Evolutionary conservation across 345 rosid species (phyloP), one percentile per base, ranked within the genome.

Genomic region (Anacardium occidentale): DNA sequence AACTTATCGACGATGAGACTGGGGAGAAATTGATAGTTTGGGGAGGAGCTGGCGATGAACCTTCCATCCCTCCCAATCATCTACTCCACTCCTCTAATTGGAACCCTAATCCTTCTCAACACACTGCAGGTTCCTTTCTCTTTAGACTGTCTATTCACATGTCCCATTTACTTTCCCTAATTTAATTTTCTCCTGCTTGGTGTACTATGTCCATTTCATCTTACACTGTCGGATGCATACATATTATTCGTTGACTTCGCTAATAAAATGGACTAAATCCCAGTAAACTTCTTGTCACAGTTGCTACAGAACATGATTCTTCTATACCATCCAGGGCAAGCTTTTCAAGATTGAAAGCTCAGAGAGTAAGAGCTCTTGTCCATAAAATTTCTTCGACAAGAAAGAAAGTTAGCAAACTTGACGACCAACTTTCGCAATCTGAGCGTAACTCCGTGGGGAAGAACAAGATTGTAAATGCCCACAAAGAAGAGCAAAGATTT

Each of bases 311-410:
- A 12, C 76, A 66, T 20, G 69, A 13, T 68, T 56, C 79, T 68
- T 62, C 77, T 15, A 21, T 53, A n/a, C 60, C 71, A 42, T 55
- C 60, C 34, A 71, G 64, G 53, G 66, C 74, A 25, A 83, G 77
- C 85, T 90, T 87, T 42, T 80, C 80, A 52, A 87, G 86, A 76
- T 76, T 90, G 75, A 91, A 86, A 80, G 87, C 83, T 7, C 86
- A 85, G 60, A 87, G 78, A 74, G 85, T 90, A 62, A 86, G 82
- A 79, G 83, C 85, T 76, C 77, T 94, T 47, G 88, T 79, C 73
- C 77, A 82, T 48, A 86, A 68, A 72, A 77, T 84, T 50, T 74
- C 83, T 45, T 71, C 54, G 60, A 77, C 78, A 73, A 86, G 77
- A 80, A 75, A 82, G 65, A 50, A 74, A 14, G 25, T 55, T 66